Base-by-base conservation (phyloP, 1,284 basidiomycete genomes). In the Fistulinella cinereoalba region DNA sequence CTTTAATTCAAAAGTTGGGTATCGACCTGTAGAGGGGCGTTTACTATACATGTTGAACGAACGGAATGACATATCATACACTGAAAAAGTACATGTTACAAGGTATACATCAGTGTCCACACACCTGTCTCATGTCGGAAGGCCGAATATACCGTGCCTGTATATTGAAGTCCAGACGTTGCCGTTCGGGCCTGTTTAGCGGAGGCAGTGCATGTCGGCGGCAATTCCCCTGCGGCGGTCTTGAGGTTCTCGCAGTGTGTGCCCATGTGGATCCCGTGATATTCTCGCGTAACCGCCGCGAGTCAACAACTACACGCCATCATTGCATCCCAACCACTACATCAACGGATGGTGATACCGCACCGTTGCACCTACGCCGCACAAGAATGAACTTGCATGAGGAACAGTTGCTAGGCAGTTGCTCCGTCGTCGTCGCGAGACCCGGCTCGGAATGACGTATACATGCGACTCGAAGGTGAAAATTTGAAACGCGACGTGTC, bases 161-260 rank as follows among this genome's bases (percentile, higher is more conserved):
- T 9, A 13, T 37, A 21, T 15, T 22, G 33, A 37, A 19, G 27
- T 19, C 12, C 25, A 27, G 25, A 32, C 2, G 31, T 15, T 15
- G 6, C 3, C 31, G 16, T n/a, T n/a, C 31, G 16, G 15, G 16
- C 11, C 6, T 10, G 33, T 23, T 47, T 24, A 19, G 33, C 27
- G 11, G 39, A 44, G 29, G 33, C 47, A 33, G 28, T 16, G 31
- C 34, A 22, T 46, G 46, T 37, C 13, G 16, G 27, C 19, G 46
- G 46, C 16, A 25, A 38, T 16, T 53, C 19, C 28, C 32, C 19
- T 28, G 31, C 25, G 15, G 16, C 37, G 4, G 27, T 25, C 6
- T 27, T 27, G 25, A n/a, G n/a, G n/a, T n/a, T n/a, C n/a, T n/a
- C n/a, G n/a, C n/a, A n/a, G n/a, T n/a, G n/a, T n/a, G n/a, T n/a